Evolutionary conservation across 2,329 filamentous ascomycete species (phyloP).

Genomic region (Simplicillium sp.): DNA sequence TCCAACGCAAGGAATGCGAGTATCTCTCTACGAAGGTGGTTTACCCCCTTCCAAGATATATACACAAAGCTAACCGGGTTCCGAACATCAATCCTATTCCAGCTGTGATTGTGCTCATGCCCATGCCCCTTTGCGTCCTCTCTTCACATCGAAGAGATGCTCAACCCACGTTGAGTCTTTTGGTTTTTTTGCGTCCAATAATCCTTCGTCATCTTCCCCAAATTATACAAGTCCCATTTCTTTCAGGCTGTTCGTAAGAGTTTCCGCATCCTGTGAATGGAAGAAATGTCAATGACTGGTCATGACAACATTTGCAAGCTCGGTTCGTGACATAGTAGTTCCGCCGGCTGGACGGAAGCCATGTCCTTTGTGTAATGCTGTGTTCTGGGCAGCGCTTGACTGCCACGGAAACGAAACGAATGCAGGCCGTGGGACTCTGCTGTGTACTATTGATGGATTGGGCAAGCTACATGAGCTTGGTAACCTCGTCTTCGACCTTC

Average conservation of each 20-base stretch:
- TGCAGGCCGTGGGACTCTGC: conserved; percentile 1
- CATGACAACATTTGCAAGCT: conserved; percentile 3
- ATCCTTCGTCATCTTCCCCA: too few relatives aligned
- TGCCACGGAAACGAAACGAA: too few relatives aligned
- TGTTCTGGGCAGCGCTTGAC: too few relatives aligned
- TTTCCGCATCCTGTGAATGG: conserved; percentile 14
- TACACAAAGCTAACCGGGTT: conserved; percentile 20
- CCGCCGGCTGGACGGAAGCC: too few relatives aligned
- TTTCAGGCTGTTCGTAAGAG: conserved; percentile 10
- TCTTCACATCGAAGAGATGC: conserved; percentile 24
- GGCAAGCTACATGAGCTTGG: conserved; percentile 69
- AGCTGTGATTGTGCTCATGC: conserved; percentile 3
- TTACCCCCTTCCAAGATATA: conserved; percentile 36
- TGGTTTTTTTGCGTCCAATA: conserved; percentile 1
- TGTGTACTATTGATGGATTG: too few relatives aligned
- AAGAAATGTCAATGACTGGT: conserved; percentile 17
- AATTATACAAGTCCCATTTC: conserved; percentile 18
- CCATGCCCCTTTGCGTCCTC: conserved; percentile 18
- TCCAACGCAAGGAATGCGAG: conserved; percentile 25
- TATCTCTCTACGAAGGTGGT: conserved; percentile 17
- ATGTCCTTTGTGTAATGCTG: too few relatives aligned
- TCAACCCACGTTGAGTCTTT: conserved; percentile 18
- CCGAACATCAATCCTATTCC: conserved; percentile 10
- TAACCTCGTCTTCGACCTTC: conserved; percentile 83
- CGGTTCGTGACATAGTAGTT: background rate